Conservation (phyloP, 352 stramenopile genomes). For the Phytophthora ohioensis region DNA sequence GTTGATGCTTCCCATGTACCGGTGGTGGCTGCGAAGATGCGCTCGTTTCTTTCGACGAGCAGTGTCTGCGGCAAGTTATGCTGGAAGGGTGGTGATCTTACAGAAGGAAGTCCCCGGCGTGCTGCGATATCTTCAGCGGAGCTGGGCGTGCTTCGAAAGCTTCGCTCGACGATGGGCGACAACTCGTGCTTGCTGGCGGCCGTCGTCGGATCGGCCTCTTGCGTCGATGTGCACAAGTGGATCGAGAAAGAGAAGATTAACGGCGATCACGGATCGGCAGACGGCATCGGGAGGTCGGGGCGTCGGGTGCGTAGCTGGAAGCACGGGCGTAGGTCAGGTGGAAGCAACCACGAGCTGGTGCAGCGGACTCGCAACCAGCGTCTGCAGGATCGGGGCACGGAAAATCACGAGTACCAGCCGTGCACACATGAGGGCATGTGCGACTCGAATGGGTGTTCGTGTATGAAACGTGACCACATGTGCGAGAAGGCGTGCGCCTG, state of each 20-base stretch:
- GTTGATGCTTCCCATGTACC: constrained; percentile 56
- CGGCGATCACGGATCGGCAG: constrained; percentile 1
- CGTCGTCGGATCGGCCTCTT: constrained; percentile 54
- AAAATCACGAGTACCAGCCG: constrained; percentile 78
- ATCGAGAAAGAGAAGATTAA: constrained; percentile 45
- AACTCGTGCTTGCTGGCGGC: constrained; percentile 73
- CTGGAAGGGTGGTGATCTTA: constrained; percentile 37
- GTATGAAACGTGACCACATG: constrained; percentile 61
- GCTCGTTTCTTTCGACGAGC: constrained; percentile 38
- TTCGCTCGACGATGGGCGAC: constrained; percentile 62
- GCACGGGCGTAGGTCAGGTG: constrained; percentile 38
- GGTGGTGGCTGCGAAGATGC: constrained; percentile 55
- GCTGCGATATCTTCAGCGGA: constrained; percentile 36
- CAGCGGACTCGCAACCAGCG: constrained; percentile 74
- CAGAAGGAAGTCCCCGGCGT: background rate
- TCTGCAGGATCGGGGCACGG: constrained; percentile 60
- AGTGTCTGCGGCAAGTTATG: constrained; percentile 48
- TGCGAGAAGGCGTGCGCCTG: constrained; percentile 58
- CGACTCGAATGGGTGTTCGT: constrained; percentile 64
- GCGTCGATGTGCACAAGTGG: constrained; percentile 53
- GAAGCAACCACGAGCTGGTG: constrained; percentile 64
- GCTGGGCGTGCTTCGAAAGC: constrained; percentile 62
- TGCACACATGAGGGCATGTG: constrained; percentile 79
- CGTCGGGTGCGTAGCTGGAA: constrained; percentile 53
- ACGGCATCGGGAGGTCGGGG: constrained; percentile 11